Evolutionary conservation across 2,329 filamentous ascomycete species (phyloP).

Genomic region (Pezicula rhizophila): DNA sequence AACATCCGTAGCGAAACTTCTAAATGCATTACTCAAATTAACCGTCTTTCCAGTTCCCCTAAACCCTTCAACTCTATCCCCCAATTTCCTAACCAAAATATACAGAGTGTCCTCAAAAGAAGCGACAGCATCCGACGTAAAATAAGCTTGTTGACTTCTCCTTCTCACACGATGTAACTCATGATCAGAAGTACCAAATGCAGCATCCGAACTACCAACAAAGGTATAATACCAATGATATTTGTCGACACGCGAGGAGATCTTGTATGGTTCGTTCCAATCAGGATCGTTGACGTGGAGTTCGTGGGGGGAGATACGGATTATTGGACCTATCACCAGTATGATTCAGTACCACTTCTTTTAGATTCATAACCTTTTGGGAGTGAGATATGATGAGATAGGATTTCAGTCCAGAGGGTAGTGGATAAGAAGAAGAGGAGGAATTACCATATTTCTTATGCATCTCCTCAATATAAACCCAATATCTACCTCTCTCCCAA

Average conservation of each 20-base stretch:
- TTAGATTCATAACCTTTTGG: neutral
- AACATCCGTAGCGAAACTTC: constrained; percentile 11
- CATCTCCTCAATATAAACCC: constrained; percentile 27
- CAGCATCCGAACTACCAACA: constrained; percentile 6
- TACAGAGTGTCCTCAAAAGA: constrained; percentile 5
- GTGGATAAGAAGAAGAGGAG: too few species aligned
- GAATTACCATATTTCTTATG: neutral
- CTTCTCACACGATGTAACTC: constrained; percentile 11
- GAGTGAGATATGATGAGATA: neutral
- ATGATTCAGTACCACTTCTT: neutral
- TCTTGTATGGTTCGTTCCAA: constrained; percentile 12
- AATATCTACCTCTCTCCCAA: constrained; percentile 33
- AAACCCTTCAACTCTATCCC: constrained; percentile 5
- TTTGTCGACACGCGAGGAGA: constrained; percentile 8
- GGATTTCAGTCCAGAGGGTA: too few species aligned
- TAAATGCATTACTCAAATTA: constrained; percentile 13
- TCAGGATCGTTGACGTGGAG: constrained; percentile 24
- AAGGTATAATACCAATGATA: constrained; percentile 7
- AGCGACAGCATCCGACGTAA: constrained; percentile 7
- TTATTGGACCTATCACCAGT: constrained; percentile 15
- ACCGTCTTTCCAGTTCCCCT: constrained; percentile 4
- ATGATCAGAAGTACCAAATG: constrained; percentile 11
- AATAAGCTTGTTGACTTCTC: constrained; percentile 10
- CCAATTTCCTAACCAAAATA: constrained; percentile 6
- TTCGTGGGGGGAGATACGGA: constrained; percentile 24